These are phyloP conservation scores for Ophiostoma sp. DNA, from an alignment of 2,329 filamentous ascomycete species.

Conservation along the genomic window DNA sequence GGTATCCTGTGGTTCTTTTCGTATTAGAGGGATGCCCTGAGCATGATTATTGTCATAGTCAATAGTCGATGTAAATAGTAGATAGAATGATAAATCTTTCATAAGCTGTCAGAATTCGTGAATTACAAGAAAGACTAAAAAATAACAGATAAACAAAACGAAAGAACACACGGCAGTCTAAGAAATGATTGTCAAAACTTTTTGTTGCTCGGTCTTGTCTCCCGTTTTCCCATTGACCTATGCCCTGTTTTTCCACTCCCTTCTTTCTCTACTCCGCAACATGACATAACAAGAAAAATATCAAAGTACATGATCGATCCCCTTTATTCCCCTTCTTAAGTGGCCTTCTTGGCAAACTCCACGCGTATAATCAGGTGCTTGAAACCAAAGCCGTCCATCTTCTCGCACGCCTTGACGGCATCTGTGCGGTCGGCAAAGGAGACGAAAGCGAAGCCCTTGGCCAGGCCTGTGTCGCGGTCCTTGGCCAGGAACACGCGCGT, in stretches of 20 bases:
- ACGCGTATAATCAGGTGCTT: conserved; percentile 84
- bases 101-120: conserved; percentile 3
- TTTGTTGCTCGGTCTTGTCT: background rate
- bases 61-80: background rate
- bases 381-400: conserved; percentile 96
- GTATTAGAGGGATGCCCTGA: background rate
- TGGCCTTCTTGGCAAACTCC: conserved; percentile 79
- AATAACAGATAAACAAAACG: background rate
- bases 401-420: conserved; percentile 88
- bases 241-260: background rate
- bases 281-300: background rate
- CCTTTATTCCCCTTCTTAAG: conserved; percentile 32
- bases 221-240: background rate
- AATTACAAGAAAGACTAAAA: conserved; percentile 13
- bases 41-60: background rate
- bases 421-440: conserved; percentile 89
- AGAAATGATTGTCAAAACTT: conserved; percentile 3
- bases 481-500: conserved; percentile 97
- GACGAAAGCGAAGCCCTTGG: conserved; percentile 99
- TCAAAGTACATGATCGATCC: background rate
- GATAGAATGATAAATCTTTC: background rate
- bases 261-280: background rate
- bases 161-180: background rate
- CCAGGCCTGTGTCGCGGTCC: conserved; percentile 91
- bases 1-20: conserved; percentile 23